phyloP scores from a whole-genome alignment of 768 basidiomycete genomes.

The Amanita polypyramis region DNA sequence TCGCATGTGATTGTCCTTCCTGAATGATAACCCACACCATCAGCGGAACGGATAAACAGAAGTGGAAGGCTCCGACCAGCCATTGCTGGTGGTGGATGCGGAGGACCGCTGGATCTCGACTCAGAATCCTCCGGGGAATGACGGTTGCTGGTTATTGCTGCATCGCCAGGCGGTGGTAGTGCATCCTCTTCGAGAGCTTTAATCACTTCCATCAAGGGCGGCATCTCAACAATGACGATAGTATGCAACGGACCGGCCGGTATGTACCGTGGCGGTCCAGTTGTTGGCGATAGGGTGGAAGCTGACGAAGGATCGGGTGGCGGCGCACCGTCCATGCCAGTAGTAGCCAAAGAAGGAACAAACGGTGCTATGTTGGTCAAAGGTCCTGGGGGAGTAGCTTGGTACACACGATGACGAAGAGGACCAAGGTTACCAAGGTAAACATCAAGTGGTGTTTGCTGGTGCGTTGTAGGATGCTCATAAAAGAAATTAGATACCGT shows the following conservation, averaged over 20 bases:
- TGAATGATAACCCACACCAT: constrained; percentile 87
- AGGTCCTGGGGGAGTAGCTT: constrained; percentile 59
- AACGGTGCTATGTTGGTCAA: constrained; percentile 55
- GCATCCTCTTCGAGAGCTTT: constrained; percentile 70
- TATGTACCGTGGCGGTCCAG: constrained; percentile 38
- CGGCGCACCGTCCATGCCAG: constrained; percentile 21
- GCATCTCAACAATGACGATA: constrained; percentile 81
- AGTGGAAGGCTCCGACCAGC: constrained; percentile 64
- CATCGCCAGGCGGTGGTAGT: constrained; percentile 31
- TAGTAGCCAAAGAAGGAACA: constrained; percentile 33
- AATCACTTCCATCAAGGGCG: constrained; percentile 63
- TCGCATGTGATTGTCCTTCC: constrained; percentile 78
- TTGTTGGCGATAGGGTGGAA: constrained; percentile 18
- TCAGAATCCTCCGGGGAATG: constrained; percentile 19
- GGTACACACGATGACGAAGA: constrained; percentile 66
- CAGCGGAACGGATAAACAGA: constrained; percentile 69
- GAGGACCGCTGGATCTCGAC: constrained; percentile 13
- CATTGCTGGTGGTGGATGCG: constrained; percentile 38
- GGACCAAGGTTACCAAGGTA: constrained; percentile 89
- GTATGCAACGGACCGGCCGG: constrained; percentile 53
- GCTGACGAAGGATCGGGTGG: constrained; percentile 18
- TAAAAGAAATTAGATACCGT: constrained; percentile 87
- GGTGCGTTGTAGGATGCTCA: constrained; percentile 52
- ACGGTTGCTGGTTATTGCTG: constrained; percentile 26
- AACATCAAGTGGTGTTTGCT: constrained; percentile 69